A percentile compares a stretch with the other conserved stretches of the same genome.
Evolutionary conservation across 345 rosid genomes (phyloP).

Genomic region (Chamaenerion angustifolium): DNA sequence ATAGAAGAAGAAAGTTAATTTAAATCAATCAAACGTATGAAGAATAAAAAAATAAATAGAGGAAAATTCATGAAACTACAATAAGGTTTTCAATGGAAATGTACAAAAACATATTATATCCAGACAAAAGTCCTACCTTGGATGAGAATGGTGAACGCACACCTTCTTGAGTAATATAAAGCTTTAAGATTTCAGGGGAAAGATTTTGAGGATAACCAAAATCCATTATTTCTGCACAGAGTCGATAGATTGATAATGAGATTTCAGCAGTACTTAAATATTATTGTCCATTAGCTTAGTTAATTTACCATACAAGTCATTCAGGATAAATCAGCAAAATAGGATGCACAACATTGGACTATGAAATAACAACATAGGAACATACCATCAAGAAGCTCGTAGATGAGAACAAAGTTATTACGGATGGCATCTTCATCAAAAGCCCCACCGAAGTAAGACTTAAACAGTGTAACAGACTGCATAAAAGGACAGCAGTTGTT

Average conservation of each 20-base stretch:
- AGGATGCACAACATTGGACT: too few relatives aligned
- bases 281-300: too few relatives aligned
- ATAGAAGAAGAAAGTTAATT: constrained; percentile 3
- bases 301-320: too few relatives aligned
- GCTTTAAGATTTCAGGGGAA: constrained; percentile 94
- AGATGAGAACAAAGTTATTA: constrained; percentile 90
- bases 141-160: constrained; percentile 96
- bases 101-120: neutral
- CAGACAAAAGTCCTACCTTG: constrained; percentile 38
- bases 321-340: too few relatives aligned
- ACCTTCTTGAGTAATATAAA: constrained; percentile 96
- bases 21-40: neutral
- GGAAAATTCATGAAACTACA: too few relatives aligned
- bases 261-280: too few relatives aligned
- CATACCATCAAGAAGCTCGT: constrained; percentile 92
- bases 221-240: constrained; percentile 84
- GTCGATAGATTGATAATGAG: neutral
- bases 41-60: too few relatives aligned
- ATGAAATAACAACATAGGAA: neutral
- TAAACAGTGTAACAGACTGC: constrained; percentile 92
- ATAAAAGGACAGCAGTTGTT: constrained; percentile 3
- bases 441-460: constrained; percentile 95
- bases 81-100: too few relatives aligned
- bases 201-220: constrained; percentile 96
- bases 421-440: constrained; percentile 98